Conservation (phyloP, 805 yeast species). For the Suhomyces tanzawaensis region DNA sequence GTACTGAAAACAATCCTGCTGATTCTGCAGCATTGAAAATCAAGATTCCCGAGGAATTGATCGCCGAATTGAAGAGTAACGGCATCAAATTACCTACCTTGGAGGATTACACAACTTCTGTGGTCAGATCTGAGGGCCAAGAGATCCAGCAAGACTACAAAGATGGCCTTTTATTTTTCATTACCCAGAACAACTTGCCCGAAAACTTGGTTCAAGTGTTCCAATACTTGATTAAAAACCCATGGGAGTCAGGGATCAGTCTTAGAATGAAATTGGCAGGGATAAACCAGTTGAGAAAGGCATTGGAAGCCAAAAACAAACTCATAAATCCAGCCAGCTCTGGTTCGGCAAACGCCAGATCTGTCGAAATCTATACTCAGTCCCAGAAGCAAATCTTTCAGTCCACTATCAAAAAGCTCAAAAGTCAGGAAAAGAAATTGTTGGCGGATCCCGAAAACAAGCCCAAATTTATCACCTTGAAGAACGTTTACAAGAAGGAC, state of each 20-base stretch:
- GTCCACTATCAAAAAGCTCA: conserved; percentile 43
- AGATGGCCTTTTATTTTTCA: conserved; percentile 41
- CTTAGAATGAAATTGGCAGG: conserved; percentile 63
- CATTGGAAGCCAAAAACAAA: conserved; percentile 49
- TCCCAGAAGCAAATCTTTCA: conserved; percentile 51
- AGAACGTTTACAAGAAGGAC: conserved; percentile 56
- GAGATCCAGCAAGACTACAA: conserved; percentile 10
- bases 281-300: conserved; percentile 48
- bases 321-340: conserved; percentile 15
- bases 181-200: conserved; percentile 36
- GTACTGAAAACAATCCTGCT: conserved; percentile 52
- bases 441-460: conserved; percentile 40
- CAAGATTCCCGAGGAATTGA: conserved; percentile 42
- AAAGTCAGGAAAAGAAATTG: conserved; percentile 44
- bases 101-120: conserved; percentile 40
- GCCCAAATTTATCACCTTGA: conserved; percentile 50
- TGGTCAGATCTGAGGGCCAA: conserved; percentile 8
- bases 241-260: conserved; percentile 46
- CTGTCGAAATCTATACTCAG: conserved; percentile 45
- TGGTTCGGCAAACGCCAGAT: conserved; percentile 9
- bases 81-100: conserved; percentile 40
- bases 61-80: conserved; percentile 28
- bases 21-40: conserved; percentile 62
- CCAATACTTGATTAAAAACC: conserved; percentile 49
- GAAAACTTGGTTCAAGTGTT: conserved; percentile 51